Base-by-base conservation (phyloP, 306 rosid genomes). In the Lathyrus oleraceus region DNA sequence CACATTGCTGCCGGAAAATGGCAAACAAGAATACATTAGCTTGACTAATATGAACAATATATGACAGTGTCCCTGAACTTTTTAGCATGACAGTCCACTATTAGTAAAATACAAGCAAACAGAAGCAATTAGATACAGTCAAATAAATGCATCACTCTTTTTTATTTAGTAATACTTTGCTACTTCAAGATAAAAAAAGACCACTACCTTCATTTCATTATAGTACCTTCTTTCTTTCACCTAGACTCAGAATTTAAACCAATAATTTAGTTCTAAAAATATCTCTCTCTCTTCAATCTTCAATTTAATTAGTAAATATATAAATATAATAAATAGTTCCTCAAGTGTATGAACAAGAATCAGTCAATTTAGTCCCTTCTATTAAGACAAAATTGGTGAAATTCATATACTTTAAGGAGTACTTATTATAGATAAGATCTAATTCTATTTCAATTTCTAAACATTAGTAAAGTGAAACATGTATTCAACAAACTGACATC, bases 391-490 rank as follows among this genome's bases (percentile, higher is more conserved):
- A 39, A 8, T 39, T 40, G 10, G 12, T 2, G n/a, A 3, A 9
- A 42, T 45, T 45, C 51, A 14, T 47, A 6, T 47, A 16, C 4
- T 15, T 15, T 48, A 8, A 14, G 17, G 19, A 44, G 16, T 16
- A 8, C 10, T 20, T 6, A 2, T 6, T 16, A 23, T 23, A 23
- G n/a, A 47, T 52, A 64, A 43, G 23, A 45, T 35, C 25, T 6
- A 30, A 10, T 62, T 35, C 45, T 6, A 42, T n/a, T 62, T 40
- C 5, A 27, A 27, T 57, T 25, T 25, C 59, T 20, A 32, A 32
- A 47, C 12, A 35, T n/a, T 4, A 36, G 38, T 30, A 48, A 61
- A 47, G 75, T 60, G 70, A 47, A 19, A 47, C 43, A 54, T n/a
- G 1, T 9, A 16, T 60, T 20, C 17, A 32, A 17, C 28, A 63